A percentile compares a stretch with the other conserved stretches of the same genome.
phyloP scores from a whole-genome alignment of 1,139 yeast genomes.

The Taphrina pruni region DNA sequence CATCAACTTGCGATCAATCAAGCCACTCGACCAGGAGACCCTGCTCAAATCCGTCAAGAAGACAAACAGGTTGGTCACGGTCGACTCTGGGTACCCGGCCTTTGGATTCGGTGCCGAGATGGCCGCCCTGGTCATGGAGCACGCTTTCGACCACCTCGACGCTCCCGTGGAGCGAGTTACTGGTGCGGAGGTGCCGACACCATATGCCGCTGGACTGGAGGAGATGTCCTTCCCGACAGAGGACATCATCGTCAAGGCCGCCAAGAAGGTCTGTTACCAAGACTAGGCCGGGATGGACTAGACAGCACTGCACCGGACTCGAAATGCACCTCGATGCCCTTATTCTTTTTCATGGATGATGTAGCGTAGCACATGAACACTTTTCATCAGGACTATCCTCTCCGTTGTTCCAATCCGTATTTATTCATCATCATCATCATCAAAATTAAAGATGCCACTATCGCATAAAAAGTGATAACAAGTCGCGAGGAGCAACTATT shows the following conservation, averaged over 20 bases:
- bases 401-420: too few relatives aligned
- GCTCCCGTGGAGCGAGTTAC: slow-evolving; percentile 99
- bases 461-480: too few relatives aligned
- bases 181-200: slow-evolving; percentile 99
- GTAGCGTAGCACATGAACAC: too few relatives aligned
- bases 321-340: too few relatives aligned
- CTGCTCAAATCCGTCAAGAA: slow-evolving; percentile 88
- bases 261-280: slow-evolving; percentile 46
- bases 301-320: too few relatives aligned
- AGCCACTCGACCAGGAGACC: slow-evolving; percentile 91
- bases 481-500: neutral
- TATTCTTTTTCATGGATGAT: too few relatives aligned
- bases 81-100: slow-evolving; percentile 97
- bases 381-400: too few relatives aligned
- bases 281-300: neutral
- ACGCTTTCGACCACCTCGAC: slow-evolving; percentile 96
- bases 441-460: too few relatives aligned
- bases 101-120: slow-evolving; percentile 99
- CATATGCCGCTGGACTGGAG: slow-evolving; percentile 95
- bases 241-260: slow-evolving; percentile 74
- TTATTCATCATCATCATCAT: too few relatives aligned
- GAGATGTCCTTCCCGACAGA: slow-evolving; percentile 98
- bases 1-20: slow-evolving; percentile 91
- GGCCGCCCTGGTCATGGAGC: slow-evolving; percentile 98
- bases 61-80: slow-evolving; percentile 94